A percentile compares a stretch with the other conserved stretches of the same genome.
Conservation (phyloP, 1,139 yeast genomes). For the Yamadazyma oceani region DNA sequence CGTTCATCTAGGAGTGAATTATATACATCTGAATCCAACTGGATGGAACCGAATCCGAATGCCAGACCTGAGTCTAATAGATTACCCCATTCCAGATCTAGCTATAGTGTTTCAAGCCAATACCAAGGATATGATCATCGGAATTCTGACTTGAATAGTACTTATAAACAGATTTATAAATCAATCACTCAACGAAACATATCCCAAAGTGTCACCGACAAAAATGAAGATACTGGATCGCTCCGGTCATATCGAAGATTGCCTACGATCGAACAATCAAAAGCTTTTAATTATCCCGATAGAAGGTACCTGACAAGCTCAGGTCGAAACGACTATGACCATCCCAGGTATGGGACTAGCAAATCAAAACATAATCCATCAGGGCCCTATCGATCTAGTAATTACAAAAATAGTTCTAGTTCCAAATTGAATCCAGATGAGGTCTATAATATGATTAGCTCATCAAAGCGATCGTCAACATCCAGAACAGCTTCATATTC, state of each 20-base stretch:
- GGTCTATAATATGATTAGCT: conserved; percentile 24
- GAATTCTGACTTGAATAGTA: conserved; percentile 24
- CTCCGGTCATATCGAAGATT: conserved; percentile 18
- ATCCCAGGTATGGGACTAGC: conserved; percentile 8
- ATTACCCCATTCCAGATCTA: conserved; percentile 27
- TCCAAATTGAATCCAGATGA: conserved; percentile 22
- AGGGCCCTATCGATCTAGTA: background rate
- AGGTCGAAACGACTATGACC: conserved; percentile 5
- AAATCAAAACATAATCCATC: conserved; percentile 9
- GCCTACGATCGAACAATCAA: conserved; percentile 20
- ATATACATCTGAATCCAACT: conserved; percentile 40
- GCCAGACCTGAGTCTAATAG: conserved; percentile 3
- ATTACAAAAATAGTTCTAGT: conserved; percentile 4
- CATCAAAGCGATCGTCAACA: background rate
- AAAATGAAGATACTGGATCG: conserved; percentile 16
- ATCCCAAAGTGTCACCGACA: conserved; percentile 17
- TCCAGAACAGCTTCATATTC: background rate
- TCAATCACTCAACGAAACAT: conserved; percentile 38
- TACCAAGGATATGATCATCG: conserved; percentile 13
- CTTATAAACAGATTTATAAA: conserved; percentile 36
- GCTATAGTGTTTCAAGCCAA: conserved; percentile 25
- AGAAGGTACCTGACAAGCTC: conserved; percentile 2
- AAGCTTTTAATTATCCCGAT: conserved; percentile 5
- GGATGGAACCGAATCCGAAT: conserved; percentile 42
- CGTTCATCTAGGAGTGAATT: conserved; percentile 45